Conservation (phyloP, 192 early-diverging fungal species). For the Coemansia biformis region DNA sequence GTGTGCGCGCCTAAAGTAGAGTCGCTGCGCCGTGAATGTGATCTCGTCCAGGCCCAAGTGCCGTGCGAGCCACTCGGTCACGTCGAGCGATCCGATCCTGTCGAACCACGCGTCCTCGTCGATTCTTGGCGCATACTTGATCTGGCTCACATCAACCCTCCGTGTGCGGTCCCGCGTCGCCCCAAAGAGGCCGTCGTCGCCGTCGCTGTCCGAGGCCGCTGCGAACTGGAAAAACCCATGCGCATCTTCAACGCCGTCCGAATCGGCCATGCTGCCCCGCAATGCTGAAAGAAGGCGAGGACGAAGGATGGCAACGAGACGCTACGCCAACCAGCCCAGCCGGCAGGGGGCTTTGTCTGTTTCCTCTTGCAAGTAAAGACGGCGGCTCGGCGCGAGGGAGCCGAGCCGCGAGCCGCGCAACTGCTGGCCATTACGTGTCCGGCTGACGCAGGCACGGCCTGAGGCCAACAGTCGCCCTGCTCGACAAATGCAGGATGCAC, state of each 20-base stretch:
- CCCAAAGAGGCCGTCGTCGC: constrained; percentile 28
- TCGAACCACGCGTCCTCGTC: constrained; percentile 46
- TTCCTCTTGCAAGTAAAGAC: no score
- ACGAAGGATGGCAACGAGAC: no score
- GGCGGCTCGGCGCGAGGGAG: no score
- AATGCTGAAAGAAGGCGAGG: no score
- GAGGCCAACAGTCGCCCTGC: no score
- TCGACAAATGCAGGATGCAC: no score
- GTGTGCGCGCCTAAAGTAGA: constrained; percentile 28
- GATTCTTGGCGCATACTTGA: constrained; percentile 31
- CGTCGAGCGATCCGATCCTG: not conserved
- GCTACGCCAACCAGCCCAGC: no score
- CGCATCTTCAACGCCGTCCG: constrained; percentile 15
- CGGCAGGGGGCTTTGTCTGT: no score
- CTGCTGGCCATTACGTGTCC: no score
- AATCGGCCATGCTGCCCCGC: constrained; percentile 5
- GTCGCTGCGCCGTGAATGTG: constrained; percentile 29
- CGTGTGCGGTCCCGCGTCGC: constrained; percentile 18
- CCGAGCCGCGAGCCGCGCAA: no score
- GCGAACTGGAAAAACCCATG: constrained; percentile 52
- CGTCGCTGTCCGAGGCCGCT: constrained; percentile 33
- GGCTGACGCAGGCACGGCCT: no score
- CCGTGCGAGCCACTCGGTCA: constrained; percentile 14
- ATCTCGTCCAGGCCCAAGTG: constrained; percentile 32
- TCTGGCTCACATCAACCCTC: constrained; percentile 23